A percentile compares a stretch with the other conserved stretches of the same genome.
Conservation (phyloP, 148 eudicot genomes). For the Cornus controversa region DNA sequence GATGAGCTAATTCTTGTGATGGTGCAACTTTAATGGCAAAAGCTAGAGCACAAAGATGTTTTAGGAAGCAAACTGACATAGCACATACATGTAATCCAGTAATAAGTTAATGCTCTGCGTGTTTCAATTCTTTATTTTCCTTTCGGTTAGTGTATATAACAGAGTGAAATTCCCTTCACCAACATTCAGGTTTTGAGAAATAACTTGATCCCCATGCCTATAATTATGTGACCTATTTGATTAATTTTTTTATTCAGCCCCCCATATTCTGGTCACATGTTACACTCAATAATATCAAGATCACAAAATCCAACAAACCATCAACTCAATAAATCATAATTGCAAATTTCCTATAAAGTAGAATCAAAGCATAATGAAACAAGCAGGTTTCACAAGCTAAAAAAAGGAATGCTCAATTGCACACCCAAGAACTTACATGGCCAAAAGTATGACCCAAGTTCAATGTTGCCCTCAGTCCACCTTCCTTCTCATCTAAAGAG, state of each 20-base stretch:
- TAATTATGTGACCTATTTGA: background rate
- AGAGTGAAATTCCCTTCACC: background rate
- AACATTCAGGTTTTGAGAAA: background rate
- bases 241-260: too few relatives aligned
- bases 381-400: background rate
- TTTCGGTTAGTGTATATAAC: background rate
- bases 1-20: background rate
- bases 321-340: background rate
- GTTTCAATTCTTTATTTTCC: background rate
- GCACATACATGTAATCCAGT: background rate
- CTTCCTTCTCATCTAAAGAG: slow-evolving; percentile 91
- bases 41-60: background rate
- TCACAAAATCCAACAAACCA: background rate
- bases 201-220: background rate
- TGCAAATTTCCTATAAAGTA: background rate
- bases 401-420: background rate
- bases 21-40: background rate
- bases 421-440: slow-evolving; percentile 61
- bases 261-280: background rate
- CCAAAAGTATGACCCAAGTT: slow-evolving; percentile 99
- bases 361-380: slow-evolving; percentile 7
- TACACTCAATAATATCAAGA: background rate
- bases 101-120: background rate
- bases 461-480: slow-evolving; percentile 90
- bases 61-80: background rate